Evolutionary conservation across 73 alveolate genomes (phyloP), one percentile per base, ranked within the genome.

Genomic region (Uronychia setigera): DNA sequence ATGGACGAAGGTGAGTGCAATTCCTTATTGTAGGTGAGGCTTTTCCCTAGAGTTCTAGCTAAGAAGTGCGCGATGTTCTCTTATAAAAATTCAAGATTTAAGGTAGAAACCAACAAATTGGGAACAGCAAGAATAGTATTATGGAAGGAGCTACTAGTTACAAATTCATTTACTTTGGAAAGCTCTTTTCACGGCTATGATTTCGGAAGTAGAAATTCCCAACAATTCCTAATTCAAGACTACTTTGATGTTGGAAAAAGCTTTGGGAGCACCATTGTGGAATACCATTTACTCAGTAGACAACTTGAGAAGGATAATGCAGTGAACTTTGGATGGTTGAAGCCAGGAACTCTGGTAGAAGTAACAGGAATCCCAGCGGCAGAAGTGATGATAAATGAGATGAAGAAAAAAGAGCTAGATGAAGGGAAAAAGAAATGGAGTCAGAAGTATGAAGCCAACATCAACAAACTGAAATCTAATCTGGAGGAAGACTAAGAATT

Each of bases 351-450:
- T 27, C 81, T 87, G 1, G 46, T 80, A 14, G 89, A 87, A 58
- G 85, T 87, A 27, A 87, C 93, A 28, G 93, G 93, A 0, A 81
- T 79, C 26, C 88, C 93, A 27, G 93, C 93, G 1, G 88, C 88
- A 1, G 89, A 87, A n/a, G n/a, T n/a, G n/a, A n/a, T n/a, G n/a
- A n/a, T n/a, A n/a, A n/a, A n/a, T n/a, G n/a, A n/a, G n/a, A n/a
- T n/a, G n/a, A n/a, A n/a, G n/a, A n/a, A n/a, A n/a, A n/a, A n/a
- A n/a, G n/a, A n/a, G n/a, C n/a, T n/a, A n/a, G n/a, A n/a, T n/a
- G n/a, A n/a, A n/a, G n/a, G n/a, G n/a, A n/a, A n/a, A n/a, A n/a
- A n/a, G n/a, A n/a, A n/a, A n/a, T n/a, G n/a, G n/a, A n/a, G n/a
- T n/a, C n/a, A n/a, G n/a, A n/a, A n/a, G n/a, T n/a, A n/a, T n/a